A percentile compares a stretch with the other conserved stretches of the same genome.
Conservation (phyloP, 2,329 filamentous ascomycete species). For the Bipolaris bicolor region DNA sequence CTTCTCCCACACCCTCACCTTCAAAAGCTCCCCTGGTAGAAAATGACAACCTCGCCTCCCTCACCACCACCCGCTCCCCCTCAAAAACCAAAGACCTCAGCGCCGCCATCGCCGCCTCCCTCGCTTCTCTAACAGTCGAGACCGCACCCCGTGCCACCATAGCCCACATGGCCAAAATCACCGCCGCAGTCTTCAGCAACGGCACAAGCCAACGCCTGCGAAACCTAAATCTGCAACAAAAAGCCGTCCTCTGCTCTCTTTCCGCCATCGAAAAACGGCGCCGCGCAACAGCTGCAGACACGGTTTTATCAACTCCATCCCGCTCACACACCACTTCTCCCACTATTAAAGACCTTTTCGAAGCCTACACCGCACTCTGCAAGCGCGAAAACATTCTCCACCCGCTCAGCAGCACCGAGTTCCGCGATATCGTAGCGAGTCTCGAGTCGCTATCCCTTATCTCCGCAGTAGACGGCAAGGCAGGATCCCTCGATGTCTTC, state of each 20-base stretch:
- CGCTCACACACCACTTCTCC: conserved; percentile 66
- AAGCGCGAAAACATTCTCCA: conserved; percentile 87
- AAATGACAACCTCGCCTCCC: conserved; percentile 74
- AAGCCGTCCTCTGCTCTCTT: conserved; percentile 88
- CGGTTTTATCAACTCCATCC: conserved; percentile 49
- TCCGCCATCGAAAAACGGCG: conserved; percentile 83
- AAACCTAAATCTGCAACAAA: conserved; percentile 92
- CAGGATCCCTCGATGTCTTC: conserved; percentile 64
- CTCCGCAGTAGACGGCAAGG: conserved; percentile 72
- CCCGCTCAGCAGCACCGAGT: conserved; percentile 88
- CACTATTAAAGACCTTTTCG: conserved; percentile 82
- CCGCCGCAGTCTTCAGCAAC: conserved; percentile 86
- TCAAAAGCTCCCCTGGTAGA: conserved; percentile 80
- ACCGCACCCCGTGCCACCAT: conserved; percentile 89
- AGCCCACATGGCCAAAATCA: conserved; percentile 88
- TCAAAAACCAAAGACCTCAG: conserved; percentile 44
- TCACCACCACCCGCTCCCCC: conserved; percentile 49
- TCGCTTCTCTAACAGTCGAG: conserved; percentile 70
- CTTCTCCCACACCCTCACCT: conserved; percentile 62
- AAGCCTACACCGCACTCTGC: conserved; percentile 82
- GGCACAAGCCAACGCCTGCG: conserved; percentile 84
- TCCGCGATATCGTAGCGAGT: conserved; percentile 88
- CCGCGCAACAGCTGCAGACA: conserved; percentile 51
- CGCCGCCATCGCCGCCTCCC: conserved; percentile 49
- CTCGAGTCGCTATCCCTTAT: conserved; percentile 87